Conservation (phyloP, 768 basidiomycete species). For the Agaricus bisporus region DNA sequence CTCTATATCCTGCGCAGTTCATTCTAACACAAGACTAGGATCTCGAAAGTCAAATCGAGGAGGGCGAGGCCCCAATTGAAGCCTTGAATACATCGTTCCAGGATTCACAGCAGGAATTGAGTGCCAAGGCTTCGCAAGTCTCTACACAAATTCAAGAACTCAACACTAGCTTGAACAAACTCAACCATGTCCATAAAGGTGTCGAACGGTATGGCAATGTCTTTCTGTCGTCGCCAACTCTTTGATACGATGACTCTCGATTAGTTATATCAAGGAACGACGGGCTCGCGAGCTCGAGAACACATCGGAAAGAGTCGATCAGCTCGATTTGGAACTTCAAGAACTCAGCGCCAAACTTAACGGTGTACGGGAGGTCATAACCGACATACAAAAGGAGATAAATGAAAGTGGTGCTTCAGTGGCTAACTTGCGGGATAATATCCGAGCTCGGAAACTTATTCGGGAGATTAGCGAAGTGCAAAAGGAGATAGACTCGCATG, state of each 20-base stretch:
- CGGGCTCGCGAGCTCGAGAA: constrained; percentile 56
- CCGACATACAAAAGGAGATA: constrained; percentile 69
- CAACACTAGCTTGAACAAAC: constrained; percentile 55
- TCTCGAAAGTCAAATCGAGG: constrained; percentile 51
- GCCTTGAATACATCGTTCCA: constrained; percentile 52
- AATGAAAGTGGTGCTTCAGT: constrained; percentile 65
- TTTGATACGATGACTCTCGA: neutral
- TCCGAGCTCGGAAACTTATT: constrained; percentile 65
- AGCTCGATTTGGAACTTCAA: constrained; percentile 30
- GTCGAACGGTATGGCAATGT: constrained; percentile 51
- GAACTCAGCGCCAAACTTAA: constrained; percentile 33
- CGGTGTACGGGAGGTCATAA: constrained; percentile 35
- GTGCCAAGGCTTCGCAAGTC: constrained; percentile 41
- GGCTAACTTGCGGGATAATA: constrained; percentile 76
- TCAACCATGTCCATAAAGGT: constrained; percentile 51
- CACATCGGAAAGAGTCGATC: constrained; percentile 46
- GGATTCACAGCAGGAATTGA: constrained; percentile 42
- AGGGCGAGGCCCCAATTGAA: constrained; percentile 61
- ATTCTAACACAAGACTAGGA: constrained; percentile 36
- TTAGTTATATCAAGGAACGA: constrained; percentile 71
- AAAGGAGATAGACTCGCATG: constrained; percentile 63
- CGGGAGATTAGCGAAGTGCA: constrained; percentile 63
- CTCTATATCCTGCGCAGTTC: neutral
- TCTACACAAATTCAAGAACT: constrained; percentile 58
- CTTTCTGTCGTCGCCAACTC: neutral